Evolutionary conservation across 2,329 filamentous ascomycete species (phyloP), one percentile per base, ranked within the genome.

Genomic region (Microcyclospora pomicola): DNA sequence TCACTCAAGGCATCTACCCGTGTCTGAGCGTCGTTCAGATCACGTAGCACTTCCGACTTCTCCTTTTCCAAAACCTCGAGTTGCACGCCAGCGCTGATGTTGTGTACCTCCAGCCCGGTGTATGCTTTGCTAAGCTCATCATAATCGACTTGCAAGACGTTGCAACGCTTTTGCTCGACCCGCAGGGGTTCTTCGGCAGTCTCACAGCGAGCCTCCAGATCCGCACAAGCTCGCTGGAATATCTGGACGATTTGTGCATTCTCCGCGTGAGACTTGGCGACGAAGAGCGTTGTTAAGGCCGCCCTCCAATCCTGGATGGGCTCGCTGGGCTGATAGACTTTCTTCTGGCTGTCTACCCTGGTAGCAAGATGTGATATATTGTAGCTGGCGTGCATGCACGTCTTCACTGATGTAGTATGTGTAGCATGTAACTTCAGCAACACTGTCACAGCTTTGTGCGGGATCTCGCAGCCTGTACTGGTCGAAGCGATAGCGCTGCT

Each of bases 151-250:
- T 54, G 54, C 2, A 66, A 40, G 9, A 48, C 45, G 7, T 54
- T 42, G 2, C 63, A 51, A 39, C 52, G 61, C 12, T 55, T 50
- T 38, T 59, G 55, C 45, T 69, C 68, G 12, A 57, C 54, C 4
- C 62, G 61, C 10, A 77, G 56, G 5, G 73, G 73, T 35, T 61
- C 61, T 53, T 77, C 73, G 2, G 70, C 61, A 27, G 63, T 64
- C 27, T 68, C 62, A 48, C 73, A 77, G 6, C 73, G 65, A 9
- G 55, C 56, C 46, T 77, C 73, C 1, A 77, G 58, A 39, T 74
- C 71, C 15, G 64, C 61, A 47, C 72, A 76, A 10, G 71, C 65
- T 27, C 69, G 62, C 12, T 65, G 61, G 12, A 77, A 65, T 14
- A 67, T 61, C 9, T 61, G 58, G 19, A 71, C 52, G 7, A 76